Evolutionary conservation across 2,329 filamentous ascomycete species (phyloP), one percentile per base, ranked within the genome.

Genomic region (Calonectria pauciramosa): DNA sequence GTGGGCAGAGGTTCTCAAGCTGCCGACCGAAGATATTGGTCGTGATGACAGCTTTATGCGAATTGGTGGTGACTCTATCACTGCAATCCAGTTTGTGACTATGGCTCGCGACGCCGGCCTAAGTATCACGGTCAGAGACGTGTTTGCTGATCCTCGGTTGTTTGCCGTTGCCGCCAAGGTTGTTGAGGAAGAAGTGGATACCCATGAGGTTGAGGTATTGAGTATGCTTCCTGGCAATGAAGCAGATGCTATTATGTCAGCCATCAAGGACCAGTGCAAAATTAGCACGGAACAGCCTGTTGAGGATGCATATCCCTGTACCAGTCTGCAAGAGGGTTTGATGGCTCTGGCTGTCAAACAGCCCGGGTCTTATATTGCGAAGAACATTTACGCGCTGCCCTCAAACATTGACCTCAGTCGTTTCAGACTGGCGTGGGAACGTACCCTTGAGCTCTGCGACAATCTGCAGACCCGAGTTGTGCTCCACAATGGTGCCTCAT

Each of bases 1-100:
- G 32, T 88, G 87, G 86, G 80, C 81, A 8, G 51, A 41, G 23
- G 41, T 68, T 16, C 51, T 68, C 4, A 68, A 26, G 77, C 82
- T 4, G 77, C 86, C 0, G 79, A 88, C 10, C 76, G 77, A 9
- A 73, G 86, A 8, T 1, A 60, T 51, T 54, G 68, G 68, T 11
- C 54, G 68, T 9, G 49, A 74, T 11, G 60, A 70, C 14, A 60
- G 34, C 9, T 65, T 66, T 32, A 36, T 68, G 18, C 69, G 67
- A 9, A 56, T 71, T 23, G 68, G 70, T 6, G 72, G 74, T 34
- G 70, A 68, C 34, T 68, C 68, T 9, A 77, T 70, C 2, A n/a
- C 72, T 0, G 72, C 74, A 0, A 75, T 75, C n/a, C 87, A 85
- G 20, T 34, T 75, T 28, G 70, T 70, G 13, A 67, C 69, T 1